phyloP scores from a whole-genome alignment of 139 green algal species.

The Chlamydomonas sp. region DNA sequence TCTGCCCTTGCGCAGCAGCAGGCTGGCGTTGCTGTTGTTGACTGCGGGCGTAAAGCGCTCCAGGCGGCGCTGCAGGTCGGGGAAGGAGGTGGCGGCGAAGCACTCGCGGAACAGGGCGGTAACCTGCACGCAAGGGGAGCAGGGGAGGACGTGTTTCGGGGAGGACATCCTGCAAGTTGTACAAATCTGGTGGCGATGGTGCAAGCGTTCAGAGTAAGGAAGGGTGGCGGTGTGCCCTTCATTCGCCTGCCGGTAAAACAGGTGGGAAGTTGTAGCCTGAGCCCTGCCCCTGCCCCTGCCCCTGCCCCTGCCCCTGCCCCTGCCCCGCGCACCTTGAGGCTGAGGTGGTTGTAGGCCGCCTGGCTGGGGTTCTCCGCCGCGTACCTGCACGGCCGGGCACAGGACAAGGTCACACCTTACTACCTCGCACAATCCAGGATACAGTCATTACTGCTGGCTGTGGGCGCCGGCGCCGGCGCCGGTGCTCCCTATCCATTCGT shows the following conservation, averaged over 20 bases:
- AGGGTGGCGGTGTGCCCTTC: too few species aligned
- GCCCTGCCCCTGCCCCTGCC: neutral
- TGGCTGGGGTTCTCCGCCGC: conserved; percentile 50
- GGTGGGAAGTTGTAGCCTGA: too few species aligned
- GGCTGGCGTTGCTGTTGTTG: conserved; percentile 49
- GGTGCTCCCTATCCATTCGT: neutral
- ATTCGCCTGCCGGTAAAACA: too few species aligned
- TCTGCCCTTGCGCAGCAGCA: conserved; percentile 75
- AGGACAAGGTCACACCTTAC: too few species aligned
- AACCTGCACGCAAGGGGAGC: conserved; percentile 36
- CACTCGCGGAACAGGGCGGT: conserved; percentile 63
- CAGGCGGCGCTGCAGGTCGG: conserved; percentile 68
- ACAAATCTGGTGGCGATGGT: neutral
- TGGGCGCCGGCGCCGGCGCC: too few species aligned
- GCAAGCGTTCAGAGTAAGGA: too few species aligned
- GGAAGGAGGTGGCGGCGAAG: conserved; percentile 58
- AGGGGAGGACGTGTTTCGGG: neutral
- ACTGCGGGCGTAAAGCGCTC: conserved; percentile 50
- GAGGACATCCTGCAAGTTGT: neutral
- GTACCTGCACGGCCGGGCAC: conserved; percentile 5
- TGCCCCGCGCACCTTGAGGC: conserved; percentile 3
- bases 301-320: neutral
- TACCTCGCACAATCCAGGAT: too few species aligned
- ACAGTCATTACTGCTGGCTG: too few species aligned
- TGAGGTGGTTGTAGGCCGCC: conserved; percentile 40